These are phyloP conservation scores for Citrullus amarus DNA, from an alignment of 306 rosid species.

Conservation along the genomic window DNA sequence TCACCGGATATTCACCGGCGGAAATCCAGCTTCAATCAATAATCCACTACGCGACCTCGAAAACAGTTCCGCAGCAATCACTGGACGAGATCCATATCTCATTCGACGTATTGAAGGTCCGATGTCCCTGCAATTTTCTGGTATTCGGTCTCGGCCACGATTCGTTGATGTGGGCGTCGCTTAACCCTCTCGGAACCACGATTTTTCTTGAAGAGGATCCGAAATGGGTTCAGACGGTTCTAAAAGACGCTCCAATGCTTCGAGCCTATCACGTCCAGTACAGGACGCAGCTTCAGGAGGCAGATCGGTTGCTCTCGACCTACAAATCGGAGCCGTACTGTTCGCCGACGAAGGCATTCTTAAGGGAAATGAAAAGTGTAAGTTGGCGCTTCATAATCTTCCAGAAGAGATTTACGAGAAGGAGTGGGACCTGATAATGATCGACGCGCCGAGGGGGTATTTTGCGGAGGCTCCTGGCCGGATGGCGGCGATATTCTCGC, in stretches of 20 bases:
- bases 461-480: conserved; percentile 79
- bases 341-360: conserved; percentile 30
- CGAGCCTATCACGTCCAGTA: conserved; percentile 51
- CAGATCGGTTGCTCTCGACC: conserved; percentile 29
- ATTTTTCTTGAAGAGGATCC: conserved; percentile 87
- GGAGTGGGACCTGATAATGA: conserved; percentile 91
- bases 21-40: conserved; percentile 45
- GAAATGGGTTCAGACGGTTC: conserved; percentile 64
- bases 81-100: conserved; percentile 49
- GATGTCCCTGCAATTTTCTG: conserved; percentile 56
- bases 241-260: conserved; percentile 48
- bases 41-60: conserved; percentile 84
- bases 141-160: conserved; percentile 87
- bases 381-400: conserved; percentile 54
- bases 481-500: conserved; percentile 79
- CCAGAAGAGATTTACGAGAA: conserved; percentile 57
- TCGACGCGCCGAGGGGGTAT: conserved; percentile 81
- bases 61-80: conserved; percentile 58
- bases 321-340: conserved; percentile 35
- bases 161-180: conserved; percentile 87
- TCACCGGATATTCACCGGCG: conserved; percentile 9
- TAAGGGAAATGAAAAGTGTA: conserved; percentile 41
- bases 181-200: conserved; percentile 69
- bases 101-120: conserved; percentile 42
- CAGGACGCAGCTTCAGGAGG: conserved; percentile 56